Percentiles rank a stretch among this genome's conserved stretches.
Evolutionary conservation across 352 stramenopile species (phyloP).

Genomic region (Phytophthora hybrid): DNA sequence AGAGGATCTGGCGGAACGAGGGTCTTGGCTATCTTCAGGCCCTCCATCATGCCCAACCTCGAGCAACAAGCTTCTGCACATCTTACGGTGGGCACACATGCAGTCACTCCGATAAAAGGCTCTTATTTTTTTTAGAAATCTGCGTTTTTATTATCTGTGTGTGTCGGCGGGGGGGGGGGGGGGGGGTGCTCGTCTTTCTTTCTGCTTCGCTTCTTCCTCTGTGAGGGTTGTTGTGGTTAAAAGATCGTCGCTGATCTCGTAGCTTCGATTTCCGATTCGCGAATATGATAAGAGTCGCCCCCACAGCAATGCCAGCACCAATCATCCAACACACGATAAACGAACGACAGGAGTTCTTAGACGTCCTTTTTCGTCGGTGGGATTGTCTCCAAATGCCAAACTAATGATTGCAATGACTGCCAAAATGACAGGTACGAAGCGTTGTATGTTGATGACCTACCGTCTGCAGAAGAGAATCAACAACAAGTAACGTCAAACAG

Average conservation of each 20-base stretch:
- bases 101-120: no score
- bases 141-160: no score
- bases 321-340: conserved; percentile 11
- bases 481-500: neutral
- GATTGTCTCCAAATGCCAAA: conserved; percentile 18
- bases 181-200: no score
- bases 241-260: neutral
- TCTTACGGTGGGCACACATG: no score
- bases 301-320: conserved; percentile 10
- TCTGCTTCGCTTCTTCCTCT: neutral
- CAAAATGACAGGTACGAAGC: conserved; percentile 18
- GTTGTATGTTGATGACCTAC: conserved; percentile 6
- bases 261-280: no score
- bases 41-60: no score
- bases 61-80: no score
- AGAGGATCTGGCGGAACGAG: no score
- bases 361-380: conserved; percentile 11
- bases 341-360: conserved; percentile 5
- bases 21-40: no score
- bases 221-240: neutral
- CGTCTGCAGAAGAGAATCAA: conserved; percentile 10
- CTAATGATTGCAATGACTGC: conserved; percentile 18
- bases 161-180: no score
- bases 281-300: neutral
- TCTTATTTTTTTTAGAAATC: no score